A percentile compares a stretch with the other conserved stretches of the same genome.
phyloP scores from a whole-genome alignment of 148 eudicot species.

The Salicornia ramosissima region DNA sequence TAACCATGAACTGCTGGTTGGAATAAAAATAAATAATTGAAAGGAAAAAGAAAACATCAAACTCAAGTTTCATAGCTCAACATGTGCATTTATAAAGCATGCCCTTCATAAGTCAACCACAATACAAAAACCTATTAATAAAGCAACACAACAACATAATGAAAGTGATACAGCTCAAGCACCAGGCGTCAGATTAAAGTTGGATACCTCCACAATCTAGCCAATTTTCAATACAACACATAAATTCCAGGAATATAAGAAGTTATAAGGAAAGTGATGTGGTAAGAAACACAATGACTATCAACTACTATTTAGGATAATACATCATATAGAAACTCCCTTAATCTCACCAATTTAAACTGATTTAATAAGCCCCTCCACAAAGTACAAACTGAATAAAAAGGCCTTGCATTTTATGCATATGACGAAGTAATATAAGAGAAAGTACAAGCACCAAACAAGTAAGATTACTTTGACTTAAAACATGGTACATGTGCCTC shows the following conservation, averaged over 20 bases:
- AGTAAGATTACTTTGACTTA: no score
- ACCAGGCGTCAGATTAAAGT: background rate
- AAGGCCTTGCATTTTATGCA: no score
- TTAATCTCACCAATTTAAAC: background rate
- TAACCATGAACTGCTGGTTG: slow-evolving; percentile 73
- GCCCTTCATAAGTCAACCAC: background rate
- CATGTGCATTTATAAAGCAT: slow-evolving; percentile 6
- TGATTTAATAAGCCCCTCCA: background rate
- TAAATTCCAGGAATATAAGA: no score
- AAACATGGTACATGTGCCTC: no score
- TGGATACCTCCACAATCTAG: background rate
- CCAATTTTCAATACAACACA: no score
- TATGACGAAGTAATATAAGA: no score
- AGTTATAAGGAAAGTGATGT: no score
- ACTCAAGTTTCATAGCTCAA: background rate
- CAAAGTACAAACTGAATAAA: background rate
- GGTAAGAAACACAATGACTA: no score
- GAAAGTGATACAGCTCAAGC: background rate
- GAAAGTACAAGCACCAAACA: no score
- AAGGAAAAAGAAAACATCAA: slow-evolving; percentile 13
- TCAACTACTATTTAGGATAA: background rate
- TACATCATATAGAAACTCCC: background rate
- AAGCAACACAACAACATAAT: slow-evolving; percentile 1
- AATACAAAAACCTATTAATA: background rate
- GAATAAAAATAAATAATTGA: no score